Conservation (phyloP, 495 filamentous ascomycete genomes). For the Hypoxylon perforatum region DNA sequence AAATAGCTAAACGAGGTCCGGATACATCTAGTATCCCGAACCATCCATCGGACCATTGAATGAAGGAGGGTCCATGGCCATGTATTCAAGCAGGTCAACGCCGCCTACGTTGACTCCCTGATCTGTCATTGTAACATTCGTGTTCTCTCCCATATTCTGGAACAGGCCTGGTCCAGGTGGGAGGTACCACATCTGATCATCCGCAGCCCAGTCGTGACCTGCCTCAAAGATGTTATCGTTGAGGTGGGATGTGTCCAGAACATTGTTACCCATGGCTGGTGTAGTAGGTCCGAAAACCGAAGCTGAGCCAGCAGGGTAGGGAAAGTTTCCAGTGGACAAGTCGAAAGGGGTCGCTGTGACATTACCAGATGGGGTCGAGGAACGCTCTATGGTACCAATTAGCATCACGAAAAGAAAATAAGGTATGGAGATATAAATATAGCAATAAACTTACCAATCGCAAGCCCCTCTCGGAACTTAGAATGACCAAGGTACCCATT, state of each 20-base stretch:
- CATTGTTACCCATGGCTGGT: constrained; percentile 51
- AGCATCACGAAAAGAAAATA: neutral
- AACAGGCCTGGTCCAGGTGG: constrained; percentile 65
- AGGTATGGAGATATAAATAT: neutral
- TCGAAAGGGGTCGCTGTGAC: constrained; percentile 68
- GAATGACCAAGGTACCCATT: constrained; percentile 44
- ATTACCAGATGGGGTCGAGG: constrained; percentile 58
- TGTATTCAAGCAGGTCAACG: constrained; percentile 66
- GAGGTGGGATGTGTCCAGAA: constrained; percentile 40
- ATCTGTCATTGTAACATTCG: constrained; percentile 65
- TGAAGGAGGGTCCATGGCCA: constrained; percentile 63
- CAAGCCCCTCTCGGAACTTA: constrained; percentile 43
- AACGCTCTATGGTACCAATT: constrained; percentile 49
- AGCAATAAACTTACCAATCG: constrained; percentile 41
- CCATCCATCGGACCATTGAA: constrained; percentile 52
- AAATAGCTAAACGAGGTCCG: constrained; percentile 19
- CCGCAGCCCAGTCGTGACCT: constrained; percentile 54
- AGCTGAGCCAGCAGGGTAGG: constrained; percentile 57
- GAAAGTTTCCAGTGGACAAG: constrained; percentile 57
- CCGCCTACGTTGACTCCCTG: constrained; percentile 69
- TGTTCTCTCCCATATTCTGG: constrained; percentile 62
- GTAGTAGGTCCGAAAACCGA: constrained; percentile 60
- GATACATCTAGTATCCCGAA: constrained; percentile 38
- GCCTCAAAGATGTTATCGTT: constrained; percentile 49
- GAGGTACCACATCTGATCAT: constrained; percentile 68